Base-by-base conservation (phyloP, 176 grass and related monocot species). In the Poa pratensis region DNA sequence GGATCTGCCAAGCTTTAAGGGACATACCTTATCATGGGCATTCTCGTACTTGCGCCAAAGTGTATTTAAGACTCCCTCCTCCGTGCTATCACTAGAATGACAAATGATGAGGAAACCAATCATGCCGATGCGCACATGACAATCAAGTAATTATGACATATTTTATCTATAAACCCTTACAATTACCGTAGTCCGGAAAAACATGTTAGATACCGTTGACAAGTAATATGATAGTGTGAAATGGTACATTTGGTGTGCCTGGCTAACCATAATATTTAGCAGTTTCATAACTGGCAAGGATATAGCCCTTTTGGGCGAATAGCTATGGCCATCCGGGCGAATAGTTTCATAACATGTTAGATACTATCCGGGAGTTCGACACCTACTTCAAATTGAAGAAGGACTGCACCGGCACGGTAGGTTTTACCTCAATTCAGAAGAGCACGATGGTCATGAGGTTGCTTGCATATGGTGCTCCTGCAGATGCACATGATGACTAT, bases 21-120 rank as follows among this genome's bases (percentile, higher is more conserved):
- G 26, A 68, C 71, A 28, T 93, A 98, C 95, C 93, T 98, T 83
- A 79, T 95, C 91, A 71, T 89, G 86, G 13, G 80, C 79, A 90
- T 90, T 85, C 70, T 88, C 87, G 9, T 98, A 95, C 59, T 87
- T 88, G 68, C 92, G 76, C 95, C 95, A 98, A 70, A 98, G 85
- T 88, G 80, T 87, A 87, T 73, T 95, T 28, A 98, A 78, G 80
- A 88, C 52, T 73, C 62, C 87, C 74, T 98, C 95, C 83, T 98
- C 89, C 5, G 72, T 70, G 76, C 22, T 58, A 88, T 88, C 93
- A 79, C 95, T 95, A 81, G 63, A 88, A 90, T 82, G 81, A 57
- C 5, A 77, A 30, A 78, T 16, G 51, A 82, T 86, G 60, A 76
- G 26, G 20, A 73, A 49, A 86, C 86, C 14, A 83, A 37, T 76